Conservation (phyloP, 2,329 filamentous ascomycete species). For the Davidsoniella virescens region DNA sequence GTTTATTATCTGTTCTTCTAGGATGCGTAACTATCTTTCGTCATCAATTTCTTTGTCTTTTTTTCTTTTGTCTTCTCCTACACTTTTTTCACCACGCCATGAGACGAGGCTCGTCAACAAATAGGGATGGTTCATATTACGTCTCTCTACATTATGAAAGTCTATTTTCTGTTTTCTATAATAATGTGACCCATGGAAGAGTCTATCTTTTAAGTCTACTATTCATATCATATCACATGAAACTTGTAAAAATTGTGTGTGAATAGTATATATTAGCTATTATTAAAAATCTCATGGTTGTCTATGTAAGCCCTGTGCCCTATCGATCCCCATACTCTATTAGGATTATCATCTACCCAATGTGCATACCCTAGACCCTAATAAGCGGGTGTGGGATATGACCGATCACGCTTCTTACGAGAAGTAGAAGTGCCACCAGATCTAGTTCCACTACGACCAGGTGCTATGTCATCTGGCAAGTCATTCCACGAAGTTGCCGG, state of each 20-base stretch:
- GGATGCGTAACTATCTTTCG: background rate
- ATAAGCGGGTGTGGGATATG: constrained; percentile 45
- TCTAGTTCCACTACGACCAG: constrained; percentile 26
- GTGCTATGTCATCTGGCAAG: constrained; percentile 42
- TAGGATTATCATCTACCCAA: no score
- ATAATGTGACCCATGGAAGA: no score
- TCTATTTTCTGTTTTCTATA: no score
- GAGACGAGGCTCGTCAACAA: background rate
- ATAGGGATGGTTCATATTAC: constrained; percentile 1
- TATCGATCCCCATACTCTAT: no score
- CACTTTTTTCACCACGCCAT: constrained; percentile 20
- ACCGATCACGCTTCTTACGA: constrained; percentile 42
- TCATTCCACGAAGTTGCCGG: constrained; percentile 52
- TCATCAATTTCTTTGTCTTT: constrained; percentile 1
- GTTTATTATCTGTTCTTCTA: constrained; percentile 7
- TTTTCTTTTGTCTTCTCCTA: constrained; percentile 11
- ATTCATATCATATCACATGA: background rate
- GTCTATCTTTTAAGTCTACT: background rate
- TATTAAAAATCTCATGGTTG: no score
- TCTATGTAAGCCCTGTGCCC: no score
- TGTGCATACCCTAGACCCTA: constrained; percentile 18
- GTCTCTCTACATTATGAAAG: no score
- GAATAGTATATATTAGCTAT: no score
- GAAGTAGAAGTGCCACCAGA: constrained; percentile 39
- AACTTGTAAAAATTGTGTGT: background rate